A percentile compares a stretch with the other conserved stretches of the same genome.
Conservation (phyloP, 805 yeast genomes). For the Peterozyma toletana region DNA sequence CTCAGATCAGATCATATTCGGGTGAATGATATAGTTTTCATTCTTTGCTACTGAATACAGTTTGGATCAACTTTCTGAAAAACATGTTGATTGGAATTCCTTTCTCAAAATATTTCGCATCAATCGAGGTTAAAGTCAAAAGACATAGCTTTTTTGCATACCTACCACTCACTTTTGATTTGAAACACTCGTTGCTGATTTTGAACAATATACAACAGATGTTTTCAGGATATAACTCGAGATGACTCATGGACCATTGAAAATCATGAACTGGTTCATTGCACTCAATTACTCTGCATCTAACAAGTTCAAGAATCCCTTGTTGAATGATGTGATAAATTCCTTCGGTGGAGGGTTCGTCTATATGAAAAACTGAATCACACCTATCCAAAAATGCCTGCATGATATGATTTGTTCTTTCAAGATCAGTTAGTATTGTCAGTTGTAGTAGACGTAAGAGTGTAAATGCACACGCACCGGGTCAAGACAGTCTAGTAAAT, state of each 20-base stretch:
- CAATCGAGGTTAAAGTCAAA: not conserved
- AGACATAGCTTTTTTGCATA: not conserved
- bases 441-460: too few species aligned
- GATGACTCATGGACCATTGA: not conserved
- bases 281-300: not conserved
- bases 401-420: too few species aligned
- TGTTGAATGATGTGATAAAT: not conserved
- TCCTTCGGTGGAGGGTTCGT: not conserved
- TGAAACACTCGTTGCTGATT: not conserved
- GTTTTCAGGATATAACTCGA: too few species aligned
- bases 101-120: not conserved
- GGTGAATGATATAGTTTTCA: too few species aligned
- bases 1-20: too few species aligned
- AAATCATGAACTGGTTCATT: not conserved
- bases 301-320: not conserved
- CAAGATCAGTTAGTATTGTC: too few species aligned
- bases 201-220: not conserved
- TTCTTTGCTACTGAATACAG: not conserved
- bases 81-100: not conserved
- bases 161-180: not conserved
- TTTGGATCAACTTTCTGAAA: not conserved
- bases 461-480: slow-evolving; percentile 10
- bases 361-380: slow-evolving; percentile 13
- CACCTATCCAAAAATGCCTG: slow-evolving; percentile 30
- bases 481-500: slow-evolving; percentile 27